Percentiles rank a stretch among this genome's conserved stretches.
Evolutionary conservation across 495 filamentous ascomycete species (phyloP).

Genomic region (Polyplosphaeria fusca): DNA sequence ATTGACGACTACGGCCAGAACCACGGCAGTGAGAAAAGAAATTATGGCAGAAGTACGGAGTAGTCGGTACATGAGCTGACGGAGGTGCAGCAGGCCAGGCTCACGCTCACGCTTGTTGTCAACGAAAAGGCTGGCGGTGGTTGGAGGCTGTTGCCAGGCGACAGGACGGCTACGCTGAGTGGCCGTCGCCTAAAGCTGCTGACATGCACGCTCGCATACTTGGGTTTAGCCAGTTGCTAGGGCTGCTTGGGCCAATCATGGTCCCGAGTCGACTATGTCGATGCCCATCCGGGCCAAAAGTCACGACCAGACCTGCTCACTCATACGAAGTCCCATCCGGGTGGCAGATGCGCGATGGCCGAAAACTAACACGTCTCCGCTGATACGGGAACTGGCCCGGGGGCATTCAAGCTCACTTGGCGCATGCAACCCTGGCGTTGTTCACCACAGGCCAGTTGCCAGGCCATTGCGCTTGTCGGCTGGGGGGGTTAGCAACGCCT

Average conservation of each 20-base stretch:
- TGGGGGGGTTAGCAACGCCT: slow-evolving; percentile 5
- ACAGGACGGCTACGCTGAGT: not conserved
- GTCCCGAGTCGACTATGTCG: slow-evolving; percentile 7
- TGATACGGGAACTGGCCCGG: slow-evolving; percentile 13
- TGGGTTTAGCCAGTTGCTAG: slow-evolving; percentile 10
- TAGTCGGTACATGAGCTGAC: no score
- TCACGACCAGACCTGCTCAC: not conserved
- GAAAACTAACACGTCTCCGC: slow-evolving; percentile 17
- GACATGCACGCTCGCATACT: slow-evolving; percentile 4
- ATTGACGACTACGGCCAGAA: not conserved
- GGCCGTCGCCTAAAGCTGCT: not conserved
- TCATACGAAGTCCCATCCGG: slow-evolving; percentile 17
- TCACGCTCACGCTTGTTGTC: no score
- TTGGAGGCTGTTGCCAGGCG: not conserved
- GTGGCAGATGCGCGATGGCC: slow-evolving; percentile 1
- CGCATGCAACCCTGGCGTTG: slow-evolving; percentile 29
- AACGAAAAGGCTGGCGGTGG: not conserved
- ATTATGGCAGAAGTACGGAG: no score
- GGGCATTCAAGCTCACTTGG: slow-evolving; percentile 27
- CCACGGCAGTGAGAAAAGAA: not conserved
- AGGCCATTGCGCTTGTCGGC: slow-evolving; percentile 8
- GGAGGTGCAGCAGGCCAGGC: no score
- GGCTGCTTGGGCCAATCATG: not conserved
- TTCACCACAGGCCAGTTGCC: slow-evolving; percentile 3
- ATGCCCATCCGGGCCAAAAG: slow-evolving; percentile 1